Evolutionary conservation across 257 asterid genomes (phyloP), one percentile per base, ranked within the genome.

Genomic region (Nicotiana otophora): DNA sequence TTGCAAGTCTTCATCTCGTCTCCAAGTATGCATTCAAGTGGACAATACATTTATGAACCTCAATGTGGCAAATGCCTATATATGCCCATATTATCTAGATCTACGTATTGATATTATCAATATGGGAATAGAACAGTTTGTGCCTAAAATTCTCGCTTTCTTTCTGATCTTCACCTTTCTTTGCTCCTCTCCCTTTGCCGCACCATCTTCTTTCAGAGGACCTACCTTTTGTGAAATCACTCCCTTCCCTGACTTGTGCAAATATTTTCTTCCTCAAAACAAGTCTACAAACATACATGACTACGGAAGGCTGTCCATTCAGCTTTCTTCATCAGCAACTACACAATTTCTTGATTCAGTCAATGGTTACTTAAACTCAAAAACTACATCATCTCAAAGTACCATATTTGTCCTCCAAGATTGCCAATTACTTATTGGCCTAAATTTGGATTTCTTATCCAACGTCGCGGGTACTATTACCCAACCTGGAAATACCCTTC

Each of bases 381-480:
- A 20, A n/a, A 63, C 12, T 2, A 11, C 33, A n/a, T 48, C 33
- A 36, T 34, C 82, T 6, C 72, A 58, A 39, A 79, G 55, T 54
- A 30, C 64, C 11, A 30, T 55, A 0, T 72, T 33, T 15, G 89
- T 81, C 1, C 87, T 87, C 15, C 81, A 67, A 58, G 89, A 87
- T 82, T 84, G 89, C 42, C 77, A 48, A 53, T 42, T 64, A 20
- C 89, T 87, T 54, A 36, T 84, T 4, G n/a, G 46, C n/a, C 80
- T 80, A n/a, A 87, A 80, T 34, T 5, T 66, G 0, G 84, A 80
- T 36, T 74, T 78, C 30, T 62, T 87, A 11, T 62, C 84, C 3
- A 19, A 65, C 14, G 57, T 65, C 28, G 53, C 75, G 57, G 72
- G 26, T 8, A 26, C 39, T 9, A 69, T 66, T 15, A 30, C 31